Base-by-base conservation (phyloP, 2,329 filamentous ascomycete genomes). In the Botrytis fabae region DNA sequence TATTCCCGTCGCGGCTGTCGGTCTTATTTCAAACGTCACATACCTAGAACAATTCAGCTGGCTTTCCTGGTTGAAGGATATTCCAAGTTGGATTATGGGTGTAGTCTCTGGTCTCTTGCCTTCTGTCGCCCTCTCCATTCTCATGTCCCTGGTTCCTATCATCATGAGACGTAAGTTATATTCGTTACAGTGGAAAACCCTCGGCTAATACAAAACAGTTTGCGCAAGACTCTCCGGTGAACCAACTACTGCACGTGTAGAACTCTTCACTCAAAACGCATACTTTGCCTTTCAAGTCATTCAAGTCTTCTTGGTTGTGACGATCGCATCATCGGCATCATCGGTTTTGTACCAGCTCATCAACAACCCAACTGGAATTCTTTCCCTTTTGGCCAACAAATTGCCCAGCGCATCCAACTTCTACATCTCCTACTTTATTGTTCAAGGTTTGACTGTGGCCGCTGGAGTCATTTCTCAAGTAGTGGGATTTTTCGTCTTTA, bases 271-370 rank as follows among this genome's bases (percentile, higher is more conserved):
- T 0, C 94, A 98, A 80, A 96, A 95, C 79, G 92, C 90, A 77
- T 98, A 97, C 85, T 99, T 97, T 79, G 89, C 88, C 63, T 97
- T 97, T 84, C 93, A 96, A 81, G 90, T 98, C 61, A 86, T 98
- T 32, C 95, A 98, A 81, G 93, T 97, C 62, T 98, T 98, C 84
- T 84, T 98, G 73, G 89, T 98, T 66, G 91, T 93, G 0, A 97
- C 95, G 0, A 77, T 98, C 44, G 88, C 93, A 2, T 95, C 94
- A 25, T 91, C 94, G 1, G 95, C 95, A 16, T 89, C 93, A 4
- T 88, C 91, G 10, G 89, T 93, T 0, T 86, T 90, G 2, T 83
- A 87, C 38, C 78, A 89, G 32, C 90, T 97, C 65, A 84, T 90
- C 22, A 57, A 89, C 0, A 78, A 93, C 6, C 94, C 94, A 0